Evolutionary conservation across 495 filamentous ascomycete species (phyloP).

Genomic region (Neurospora cerealis): DNA sequence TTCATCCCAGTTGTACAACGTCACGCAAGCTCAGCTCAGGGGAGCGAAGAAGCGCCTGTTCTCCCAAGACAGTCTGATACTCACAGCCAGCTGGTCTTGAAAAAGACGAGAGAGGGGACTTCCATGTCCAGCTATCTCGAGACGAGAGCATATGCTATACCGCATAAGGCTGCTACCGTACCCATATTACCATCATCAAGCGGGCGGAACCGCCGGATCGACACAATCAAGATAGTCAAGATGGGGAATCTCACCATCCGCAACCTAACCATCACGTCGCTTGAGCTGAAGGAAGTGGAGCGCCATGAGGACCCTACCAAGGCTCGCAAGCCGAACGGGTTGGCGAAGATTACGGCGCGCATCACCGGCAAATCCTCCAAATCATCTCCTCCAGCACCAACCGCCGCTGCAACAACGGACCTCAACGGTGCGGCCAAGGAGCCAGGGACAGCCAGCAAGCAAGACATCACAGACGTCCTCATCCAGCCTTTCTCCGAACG

Average conservation of each 20-base stretch:
- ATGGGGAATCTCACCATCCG: conserved; percentile 59
- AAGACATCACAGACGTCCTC: conserved; percentile 23
- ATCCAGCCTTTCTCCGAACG: conserved; percentile 29
- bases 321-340: conserved; percentile 21
- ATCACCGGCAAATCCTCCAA: conserved; percentile 37
- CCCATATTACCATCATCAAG: not conserved
- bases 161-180: not conserved
- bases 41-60: not conserved
- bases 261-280: conserved; percentile 67
- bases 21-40: not conserved
- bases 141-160: not conserved
- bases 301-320: conserved; percentile 42
- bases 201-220: not conserved
- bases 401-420: conserved; percentile 11
- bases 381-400: not conserved
- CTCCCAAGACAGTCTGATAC: not conserved
- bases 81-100: not conserved
- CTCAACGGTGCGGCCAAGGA: not conserved
- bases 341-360: conserved; percentile 41
- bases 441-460: conserved; percentile 9
- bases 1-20: not conserved
- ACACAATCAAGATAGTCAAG: not conserved
- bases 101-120: not conserved
- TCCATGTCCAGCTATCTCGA: not conserved
- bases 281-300: conserved; percentile 67